These are phyloP conservation scores for Pythium brassicae DNA, from an alignment of 352 stramenopile genomes.

Conservation along the genomic window DNA sequence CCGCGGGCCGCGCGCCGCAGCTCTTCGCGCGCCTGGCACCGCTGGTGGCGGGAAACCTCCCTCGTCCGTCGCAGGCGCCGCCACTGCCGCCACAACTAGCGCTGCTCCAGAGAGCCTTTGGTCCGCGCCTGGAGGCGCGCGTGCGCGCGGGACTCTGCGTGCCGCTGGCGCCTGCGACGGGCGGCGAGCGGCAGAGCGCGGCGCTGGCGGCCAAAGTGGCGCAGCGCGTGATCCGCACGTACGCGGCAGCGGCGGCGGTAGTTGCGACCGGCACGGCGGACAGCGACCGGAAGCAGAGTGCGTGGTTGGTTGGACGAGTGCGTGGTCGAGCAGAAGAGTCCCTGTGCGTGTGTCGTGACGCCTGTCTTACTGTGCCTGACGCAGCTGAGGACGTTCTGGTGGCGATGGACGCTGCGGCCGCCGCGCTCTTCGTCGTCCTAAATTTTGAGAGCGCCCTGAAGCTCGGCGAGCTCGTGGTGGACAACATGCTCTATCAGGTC, in stretches of 20 bases:
- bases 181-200: conserved; percentile 23
- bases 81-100: not conserved
- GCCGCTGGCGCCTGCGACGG: not conserved
- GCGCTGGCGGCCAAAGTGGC: conserved; percentile 52
- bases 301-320: conserved; percentile 1
- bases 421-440: conserved; percentile 50
- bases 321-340: too few relatives aligned
- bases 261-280: conserved; percentile 2
- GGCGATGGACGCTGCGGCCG: conserved; percentile 47
- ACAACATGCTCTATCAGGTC: conserved; percentile 81
- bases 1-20: conserved; percentile 13
- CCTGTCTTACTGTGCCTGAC: not conserved
- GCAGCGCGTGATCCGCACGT: conserved; percentile 60
- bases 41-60: conserved; percentile 3
- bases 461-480: conserved; percentile 57
- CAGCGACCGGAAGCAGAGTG: conserved; percentile 15
- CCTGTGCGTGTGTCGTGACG: not conserved
- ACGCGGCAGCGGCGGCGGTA: conserved; percentile 15
- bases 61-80: not conserved
- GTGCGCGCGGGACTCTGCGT: conserved; percentile 6
- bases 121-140: conserved; percentile 9
- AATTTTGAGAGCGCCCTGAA: conserved; percentile 34
- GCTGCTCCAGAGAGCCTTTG: conserved; percentile 8
- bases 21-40: conserved; percentile 13
- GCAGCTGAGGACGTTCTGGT: conserved; percentile 23